These are phyloP conservation scores for Dicorynia guianensis DNA, from an alignment of 306 rosid species.

Conservation along the genomic window DNA sequence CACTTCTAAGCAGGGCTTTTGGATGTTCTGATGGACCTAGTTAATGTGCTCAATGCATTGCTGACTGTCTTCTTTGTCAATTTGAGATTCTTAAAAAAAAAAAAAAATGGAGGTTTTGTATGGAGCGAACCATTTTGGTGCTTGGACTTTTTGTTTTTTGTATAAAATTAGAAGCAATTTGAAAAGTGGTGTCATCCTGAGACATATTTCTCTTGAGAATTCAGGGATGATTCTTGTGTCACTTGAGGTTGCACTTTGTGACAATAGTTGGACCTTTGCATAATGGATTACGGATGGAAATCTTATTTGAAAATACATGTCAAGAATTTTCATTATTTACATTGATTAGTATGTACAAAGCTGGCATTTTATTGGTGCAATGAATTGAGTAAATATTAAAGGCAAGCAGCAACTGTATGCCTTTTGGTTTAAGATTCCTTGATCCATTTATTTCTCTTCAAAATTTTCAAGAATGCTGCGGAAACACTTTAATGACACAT, in stretches of 20 bases:
- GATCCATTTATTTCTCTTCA: slow-evolving; percentile 3
- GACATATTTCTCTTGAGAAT: neutral
- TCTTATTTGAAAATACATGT: slow-evolving; percentile 1
- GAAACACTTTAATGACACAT: neutral
- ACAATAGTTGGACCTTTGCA: neutral
- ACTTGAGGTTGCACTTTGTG: slow-evolving; percentile 1
- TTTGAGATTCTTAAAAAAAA: slow-evolving; percentile 1
- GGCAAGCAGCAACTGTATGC: neutral
- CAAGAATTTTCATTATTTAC: neutral
- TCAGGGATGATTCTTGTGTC: slow-evolving; percentile 1
- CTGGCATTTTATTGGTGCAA: neutral
- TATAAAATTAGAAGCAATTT: neutral
- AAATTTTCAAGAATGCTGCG: neutral
- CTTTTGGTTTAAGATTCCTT: slow-evolving; percentile 8
- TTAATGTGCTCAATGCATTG: slow-evolving; percentile 17
- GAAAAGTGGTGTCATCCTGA: neutral
- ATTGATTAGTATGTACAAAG: neutral
- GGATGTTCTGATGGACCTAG: neutral
- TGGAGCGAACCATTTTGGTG: slow-evolving; percentile 2
- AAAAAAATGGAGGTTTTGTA: neutral
- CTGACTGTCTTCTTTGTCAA: neutral
- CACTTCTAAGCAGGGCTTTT: neutral
- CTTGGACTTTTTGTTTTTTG: slow-evolving; percentile 5
- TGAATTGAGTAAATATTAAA: slow-evolving; percentile 4
- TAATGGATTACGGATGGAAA: neutral